Conservation (phyloP, 164 flowering plant species). For the Tetracentron sinense region DNA sequence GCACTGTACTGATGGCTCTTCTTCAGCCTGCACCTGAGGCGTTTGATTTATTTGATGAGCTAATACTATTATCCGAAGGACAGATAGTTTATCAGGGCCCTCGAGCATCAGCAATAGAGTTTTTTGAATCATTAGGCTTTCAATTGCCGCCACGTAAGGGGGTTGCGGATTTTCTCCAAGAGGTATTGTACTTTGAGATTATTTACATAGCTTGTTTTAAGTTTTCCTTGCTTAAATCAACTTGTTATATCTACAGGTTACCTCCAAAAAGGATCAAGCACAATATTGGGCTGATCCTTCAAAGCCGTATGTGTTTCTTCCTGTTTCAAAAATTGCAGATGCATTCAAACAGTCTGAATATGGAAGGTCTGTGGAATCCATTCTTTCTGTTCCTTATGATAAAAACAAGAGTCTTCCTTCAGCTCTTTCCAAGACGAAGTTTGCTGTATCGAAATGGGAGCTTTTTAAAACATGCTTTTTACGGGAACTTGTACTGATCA, state of each 20-base stretch:
- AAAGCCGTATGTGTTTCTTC: conserved; percentile 55
- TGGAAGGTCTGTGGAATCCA: conserved; percentile 41
- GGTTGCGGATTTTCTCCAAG: conserved; percentile 94
- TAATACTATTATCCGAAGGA: conserved; percentile 78
- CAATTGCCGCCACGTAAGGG: conserved; percentile 74
- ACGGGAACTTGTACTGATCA: conserved; percentile 60
- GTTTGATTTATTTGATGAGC: conserved; percentile 84
- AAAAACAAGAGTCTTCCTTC: conserved; percentile 46
- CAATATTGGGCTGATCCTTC: conserved; percentile 88
- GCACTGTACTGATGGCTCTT: conserved; percentile 79
- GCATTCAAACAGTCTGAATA: conserved; percentile 55
- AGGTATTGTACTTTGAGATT: conserved; percentile 39
- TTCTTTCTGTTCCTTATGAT: conserved; percentile 46
- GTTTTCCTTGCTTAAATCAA: background rate
- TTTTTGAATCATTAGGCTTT: conserved; percentile 85
- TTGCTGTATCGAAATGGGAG: conserved; percentile 53
- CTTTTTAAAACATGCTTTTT: conserved; percentile 55
- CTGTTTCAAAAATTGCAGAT: conserved; percentile 62
- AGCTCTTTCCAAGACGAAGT: conserved; percentile 55
- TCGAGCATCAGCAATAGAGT: conserved; percentile 55
- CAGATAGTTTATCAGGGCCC: conserved; percentile 81
- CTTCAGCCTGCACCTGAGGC: conserved; percentile 98
- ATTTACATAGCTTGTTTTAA: background rate
- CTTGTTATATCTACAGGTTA: conserved; percentile 48
- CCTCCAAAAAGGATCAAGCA: conserved; percentile 84